Conservation (phyloP, 768 basidiomycete genomes). For the Mycena vitilis region DNA sequence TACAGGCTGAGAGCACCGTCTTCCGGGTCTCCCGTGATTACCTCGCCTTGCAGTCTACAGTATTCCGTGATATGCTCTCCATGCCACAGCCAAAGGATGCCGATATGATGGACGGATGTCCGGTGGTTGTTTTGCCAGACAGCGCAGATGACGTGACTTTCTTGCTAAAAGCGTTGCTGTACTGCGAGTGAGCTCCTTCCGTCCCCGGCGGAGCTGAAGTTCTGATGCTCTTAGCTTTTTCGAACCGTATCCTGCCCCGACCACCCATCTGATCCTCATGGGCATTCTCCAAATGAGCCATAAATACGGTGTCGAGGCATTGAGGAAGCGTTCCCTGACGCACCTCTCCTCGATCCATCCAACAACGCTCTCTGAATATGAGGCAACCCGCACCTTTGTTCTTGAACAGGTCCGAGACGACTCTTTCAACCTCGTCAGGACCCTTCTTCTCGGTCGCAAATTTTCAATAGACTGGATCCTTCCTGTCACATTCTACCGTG, state of each 20-base stretch:
- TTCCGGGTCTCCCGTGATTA: slow-evolving; percentile 15
- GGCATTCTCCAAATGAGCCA: slow-evolving; percentile 13
- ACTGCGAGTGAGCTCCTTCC: not conserved
- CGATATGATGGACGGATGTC: slow-evolving; percentile 20
- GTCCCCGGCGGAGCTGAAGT: no score
- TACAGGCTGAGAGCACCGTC: slow-evolving; percentile 5
- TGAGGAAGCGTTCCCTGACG: slow-evolving; percentile 1
- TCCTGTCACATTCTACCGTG: slow-evolving; percentile 2
- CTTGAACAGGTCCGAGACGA: no score
- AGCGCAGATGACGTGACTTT: not conserved
- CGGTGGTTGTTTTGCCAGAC: slow-evolving; percentile 20
- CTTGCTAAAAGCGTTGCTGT: slow-evolving; percentile 19
- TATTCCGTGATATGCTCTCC: slow-evolving; percentile 21
- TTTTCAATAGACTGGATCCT: slow-evolving; percentile 13
- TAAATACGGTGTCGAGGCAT: slow-evolving; percentile 10
- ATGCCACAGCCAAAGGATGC: not conserved
- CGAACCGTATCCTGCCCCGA: slow-evolving; percentile 6
- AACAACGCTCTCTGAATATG: not conserved
- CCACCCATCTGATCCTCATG: not conserved
- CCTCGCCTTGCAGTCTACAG: slow-evolving; percentile 6
- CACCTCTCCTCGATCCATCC: slow-evolving; percentile 3
- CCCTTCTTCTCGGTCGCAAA: not conserved
- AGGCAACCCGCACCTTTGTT: not conserved
- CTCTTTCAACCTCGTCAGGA: not conserved
- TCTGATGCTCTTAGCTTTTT: slow-evolving; percentile 14